phyloP scores from a whole-genome alignment of 1,284 basidiomycete species.

The Phenoliferia sp. region DNA sequence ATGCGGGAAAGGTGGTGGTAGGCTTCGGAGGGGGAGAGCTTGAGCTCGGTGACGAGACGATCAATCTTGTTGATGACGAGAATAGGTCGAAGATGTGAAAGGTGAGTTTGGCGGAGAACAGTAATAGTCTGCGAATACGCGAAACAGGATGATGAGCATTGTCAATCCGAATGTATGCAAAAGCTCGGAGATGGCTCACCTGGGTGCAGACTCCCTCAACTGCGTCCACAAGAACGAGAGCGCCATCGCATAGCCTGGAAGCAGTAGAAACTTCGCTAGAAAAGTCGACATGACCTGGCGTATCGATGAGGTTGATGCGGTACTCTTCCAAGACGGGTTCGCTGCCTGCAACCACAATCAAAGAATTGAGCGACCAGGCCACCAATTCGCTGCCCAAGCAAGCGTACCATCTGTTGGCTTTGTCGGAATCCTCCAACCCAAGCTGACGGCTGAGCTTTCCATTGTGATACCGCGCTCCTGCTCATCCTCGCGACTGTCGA shows the following conservation, averaged over 20 bases:
- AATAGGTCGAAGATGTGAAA: constrained; percentile 81
- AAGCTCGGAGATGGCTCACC: constrained; percentile 49
- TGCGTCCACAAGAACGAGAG: constrained; percentile 92
- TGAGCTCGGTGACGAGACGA: constrained; percentile 88
- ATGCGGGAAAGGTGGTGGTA: constrained; percentile 89
- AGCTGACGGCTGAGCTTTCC: constrained; percentile 80
- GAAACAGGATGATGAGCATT: not conserved
- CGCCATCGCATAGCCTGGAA: constrained; percentile 88
- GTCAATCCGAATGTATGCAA: no score
- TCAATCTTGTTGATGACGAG: constrained; percentile 98
- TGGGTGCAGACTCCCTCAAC: constrained; percentile 99
- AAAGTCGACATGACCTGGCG: constrained; percentile 98
- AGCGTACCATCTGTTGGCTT: constrained; percentile 3
- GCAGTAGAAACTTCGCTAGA: constrained; percentile 95
- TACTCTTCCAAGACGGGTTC: constrained; percentile 58
- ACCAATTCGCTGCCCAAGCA: not conserved
- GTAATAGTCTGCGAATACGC: constrained; percentile 77
- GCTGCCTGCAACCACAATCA: constrained; percentile 42
- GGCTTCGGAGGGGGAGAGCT: constrained; percentile 83
- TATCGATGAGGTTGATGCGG: constrained; percentile 93
- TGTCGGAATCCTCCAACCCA: constrained; percentile 24
- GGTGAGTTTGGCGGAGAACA: constrained; percentile 91
- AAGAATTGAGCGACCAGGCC: not conserved
- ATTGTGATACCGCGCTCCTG: constrained; percentile 98
- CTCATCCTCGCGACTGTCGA: constrained; percentile 95